Evolutionary conservation across 176 grass and related monocot genomes (phyloP).

Genomic region (Oropetium thomaeum): DNA sequence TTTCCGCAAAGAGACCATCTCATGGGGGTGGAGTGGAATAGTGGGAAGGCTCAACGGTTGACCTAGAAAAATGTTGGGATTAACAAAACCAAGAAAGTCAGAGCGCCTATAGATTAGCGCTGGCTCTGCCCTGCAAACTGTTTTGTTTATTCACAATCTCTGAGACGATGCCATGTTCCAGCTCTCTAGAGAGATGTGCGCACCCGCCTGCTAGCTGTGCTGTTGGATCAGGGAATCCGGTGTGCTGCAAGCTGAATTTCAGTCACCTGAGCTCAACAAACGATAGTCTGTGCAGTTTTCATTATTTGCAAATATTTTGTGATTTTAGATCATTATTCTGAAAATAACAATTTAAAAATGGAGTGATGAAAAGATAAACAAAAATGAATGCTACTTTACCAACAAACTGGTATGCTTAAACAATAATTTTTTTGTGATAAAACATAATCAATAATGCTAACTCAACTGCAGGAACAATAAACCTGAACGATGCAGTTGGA

Average conservation of each 20-base stretch:
- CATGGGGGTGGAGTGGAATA: not conserved
- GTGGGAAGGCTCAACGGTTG: slow-evolving; percentile 54
- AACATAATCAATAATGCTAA: too few species aligned
- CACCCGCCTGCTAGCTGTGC: slow-evolving; percentile 15
- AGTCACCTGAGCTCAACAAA: slow-evolving; percentile 20
- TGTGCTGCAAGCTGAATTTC: slow-evolving; percentile 4
- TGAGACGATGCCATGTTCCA: slow-evolving; percentile 38
- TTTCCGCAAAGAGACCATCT: not conserved
- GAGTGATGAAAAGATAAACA: too few species aligned
- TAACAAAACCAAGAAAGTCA: slow-evolving; percentile 14
- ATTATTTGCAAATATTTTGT: too few species aligned
- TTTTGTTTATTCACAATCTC: slow-evolving; percentile 38
- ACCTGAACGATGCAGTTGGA: slow-evolving; percentile 4
- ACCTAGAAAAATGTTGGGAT: slow-evolving; percentile 30
- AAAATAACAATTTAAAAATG: too few species aligned
- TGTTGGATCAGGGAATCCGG: slow-evolving; percentile 26
- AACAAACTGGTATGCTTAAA: not conserved
- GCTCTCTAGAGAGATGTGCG: slow-evolving; percentile 48
- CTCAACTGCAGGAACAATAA: not conserved
- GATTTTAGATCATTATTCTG: too few species aligned
- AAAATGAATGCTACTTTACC: not conserved
- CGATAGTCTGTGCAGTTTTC: not conserved
- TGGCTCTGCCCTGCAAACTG: slow-evolving; percentile 35
- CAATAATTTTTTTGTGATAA: too few species aligned
- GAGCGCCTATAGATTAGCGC: slow-evolving; percentile 21